Evolutionary conservation across 129 eudicot species (phyloP).

Genomic region (Apium graveolens): DNA sequence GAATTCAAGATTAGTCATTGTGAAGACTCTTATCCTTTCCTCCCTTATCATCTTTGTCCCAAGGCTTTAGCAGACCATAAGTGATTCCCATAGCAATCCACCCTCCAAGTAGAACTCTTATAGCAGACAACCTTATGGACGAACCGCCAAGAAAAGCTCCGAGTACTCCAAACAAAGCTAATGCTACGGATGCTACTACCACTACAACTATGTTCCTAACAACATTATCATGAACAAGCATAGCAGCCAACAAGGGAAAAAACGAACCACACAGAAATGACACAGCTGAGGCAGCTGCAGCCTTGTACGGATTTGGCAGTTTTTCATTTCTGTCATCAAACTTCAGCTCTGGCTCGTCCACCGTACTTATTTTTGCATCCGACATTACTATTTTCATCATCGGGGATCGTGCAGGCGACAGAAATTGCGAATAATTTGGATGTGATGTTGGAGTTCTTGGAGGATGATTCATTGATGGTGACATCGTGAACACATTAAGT

Average conservation of each 20-base stretch:
- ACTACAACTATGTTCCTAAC: slow-evolving; percentile 35
- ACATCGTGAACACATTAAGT: not conserved
- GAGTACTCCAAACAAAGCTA: slow-evolving; percentile 46
- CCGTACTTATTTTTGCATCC: slow-evolving; percentile 12
- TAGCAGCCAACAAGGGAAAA: slow-evolving; percentile 42
- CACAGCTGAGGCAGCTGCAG: slow-evolving; percentile 52
- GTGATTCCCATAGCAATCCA: slow-evolving; percentile 72
- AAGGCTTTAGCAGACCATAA: slow-evolving; percentile 51
- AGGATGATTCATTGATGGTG: not conserved
- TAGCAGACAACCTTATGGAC: slow-evolving; percentile 36
- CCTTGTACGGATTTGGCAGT: slow-evolving; percentile 54
- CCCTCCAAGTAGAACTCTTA: slow-evolving; percentile 59
- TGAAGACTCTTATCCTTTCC: not conserved
- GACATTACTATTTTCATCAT: slow-evolving; percentile 21
- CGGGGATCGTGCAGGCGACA: slow-evolving; percentile 28
- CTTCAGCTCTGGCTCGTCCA: slow-evolving; percentile 11
- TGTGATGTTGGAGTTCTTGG: not conserved
- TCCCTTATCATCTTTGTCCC: slow-evolving; percentile 18
- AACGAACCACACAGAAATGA: slow-evolving; percentile 59
- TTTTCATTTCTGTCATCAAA: slow-evolving; percentile 3
- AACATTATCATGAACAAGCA: slow-evolving; percentile 18
- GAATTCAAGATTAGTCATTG: not conserved
- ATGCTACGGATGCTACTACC: slow-evolving; percentile 37
- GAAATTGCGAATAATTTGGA: not conserved
- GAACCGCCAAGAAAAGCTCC: slow-evolving; percentile 68